Evolutionary conservation across 2,329 filamentous ascomycete species (phyloP), one percentile per base, ranked within the genome.

Genomic region (Metarhizium humberi): DNA sequence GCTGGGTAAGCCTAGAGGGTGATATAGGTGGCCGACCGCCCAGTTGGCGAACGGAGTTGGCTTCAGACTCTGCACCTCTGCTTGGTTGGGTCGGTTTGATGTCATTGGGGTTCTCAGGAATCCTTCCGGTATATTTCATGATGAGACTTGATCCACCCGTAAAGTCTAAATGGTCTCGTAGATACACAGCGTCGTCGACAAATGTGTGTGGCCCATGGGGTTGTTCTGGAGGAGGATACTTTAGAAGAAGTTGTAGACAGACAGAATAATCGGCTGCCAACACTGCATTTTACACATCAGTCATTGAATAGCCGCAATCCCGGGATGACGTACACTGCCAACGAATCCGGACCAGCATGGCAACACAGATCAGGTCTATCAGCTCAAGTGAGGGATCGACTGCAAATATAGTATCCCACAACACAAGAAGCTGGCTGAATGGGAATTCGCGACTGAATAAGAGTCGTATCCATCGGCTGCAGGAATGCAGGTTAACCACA

Each of bases 371-470:
- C 55, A 94, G 78, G 65, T 97, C 90, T 61, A 97, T 84, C 36
- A 97, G 75, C 51, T 91, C 84, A 32, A 96, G 73, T 0, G 81
- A 79, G 7, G 92, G 80, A 63, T 96, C 92, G 64, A 95, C 84
- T 2, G 92, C 88, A 67, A 99, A 95, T 1, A 99, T 77, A 7
- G 86, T 81, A 71, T 99, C 94, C 94, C 94, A 99, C 55, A 99
- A 79, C 25, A 82, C 75, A 42, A 99, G 79, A 45, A 92, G 80
- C 58, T 95, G 84, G 54, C 92, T 84, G 58, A 97, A 95, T 0
- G 90, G 84, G 63, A 96, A 97, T 68, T 99, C 94, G 61, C 94
- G 82, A 51, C 92, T 92, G 66, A 97, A 97, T 0, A 99, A 74
- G 1, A 99, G 81, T 32, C 94, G 84, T 56, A 97, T 88, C 94